Evolutionary conservation across 441 rosid species (phyloP), one percentile per base, ranked within the genome.

Genomic region (Isatis lusitanica): DNA sequence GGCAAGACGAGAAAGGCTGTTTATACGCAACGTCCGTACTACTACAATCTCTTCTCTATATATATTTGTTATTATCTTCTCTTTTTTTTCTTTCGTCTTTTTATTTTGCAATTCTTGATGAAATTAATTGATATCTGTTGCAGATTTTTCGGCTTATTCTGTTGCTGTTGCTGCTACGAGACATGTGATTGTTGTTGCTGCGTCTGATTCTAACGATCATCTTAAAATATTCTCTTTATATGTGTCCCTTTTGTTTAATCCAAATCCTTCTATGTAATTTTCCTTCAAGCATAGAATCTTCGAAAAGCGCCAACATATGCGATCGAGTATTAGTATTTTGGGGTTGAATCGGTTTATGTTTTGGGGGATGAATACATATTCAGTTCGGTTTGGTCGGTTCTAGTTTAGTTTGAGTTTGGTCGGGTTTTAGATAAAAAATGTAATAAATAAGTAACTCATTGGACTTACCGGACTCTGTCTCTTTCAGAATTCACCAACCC

Each of bases 151-250:
- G 44, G 15, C 18, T 35, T 75, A 66, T 75, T 75, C 21, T 75
- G 79, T 69, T 75, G 79, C 13, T 75, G 70, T 53, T 69, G 79
- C 65, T 75, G 65, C 65, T n/a, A 55, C 35, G 66, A 69, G 44
- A 44, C 0, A 46, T 69, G 79, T 53, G 17, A 53, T 12, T 75
- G 79, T 46, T 75, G 79, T 55, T 75, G 79, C 59, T 75, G 79
- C 15, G 69, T 74, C 36, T 74, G 73, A 74, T 39, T 74, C 26
- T 18, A 3, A 17, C 58, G 52, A n/a, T 63, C 39, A 48, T 66
- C 53, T 36, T 11, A 36, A 6, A 64, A 57, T 40, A 13, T 26
- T 47, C 33, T 46, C 43, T 39, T 43, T 26, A 28, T 26, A 28
- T 47, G 26, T 56, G 33, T 16, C 48, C 4, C 10, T 21, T 18